Base-by-base conservation (phyloP, 495 filamentous ascomycete species). In the Penicillium flavigenum region DNA sequence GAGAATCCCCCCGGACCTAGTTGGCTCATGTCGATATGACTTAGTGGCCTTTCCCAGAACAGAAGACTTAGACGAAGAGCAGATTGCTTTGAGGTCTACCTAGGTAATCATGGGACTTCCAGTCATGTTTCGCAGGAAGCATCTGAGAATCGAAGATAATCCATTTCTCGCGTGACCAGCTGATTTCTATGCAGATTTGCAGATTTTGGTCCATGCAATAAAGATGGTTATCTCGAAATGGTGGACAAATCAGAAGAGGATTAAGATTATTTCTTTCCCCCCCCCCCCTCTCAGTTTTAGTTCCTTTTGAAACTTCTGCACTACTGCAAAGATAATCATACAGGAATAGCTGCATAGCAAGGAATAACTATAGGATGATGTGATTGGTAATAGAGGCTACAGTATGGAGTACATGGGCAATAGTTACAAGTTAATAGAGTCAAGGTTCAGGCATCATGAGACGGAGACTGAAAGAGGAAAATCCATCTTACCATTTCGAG, bases 401-500 rank as follows among this genome's bases (percentile, higher is more conserved):
- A 24, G 22, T 22, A 22, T 2, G 22, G 22, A 24, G 22, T 24
- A 24, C 22, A 24, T 11, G 31, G 31, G 31, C 9, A 22, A 22
- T 22, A 22, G 31, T 12, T 32, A 32, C 31, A 32, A 32, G 31
- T 32, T 32, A 32, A 32, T 32, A 32, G 31, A 31, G 29, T 31
- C 31, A 12, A 34, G 11, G 31, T 34, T 36, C 32, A 17, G 27
- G n/a, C 46, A 51, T 51, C 49, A 51, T 41, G 49, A 51, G 49
- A 51, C 49, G 2, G 2, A 32, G 29, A 12, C 10, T 34, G 29
- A 14, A 34, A 49, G 24, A 19, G 29, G 16, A 49, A 38, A 53
- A 20, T 22, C 47, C 58, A 51, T 47, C 42, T 62, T 67, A 44
- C 65, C 65, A 47, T 24, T 66, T 68, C 56, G 57, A 63, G 65